Evolutionary conservation across 257 asterid species (phyloP).

Genomic region (Eustoma russellianum): DNA sequence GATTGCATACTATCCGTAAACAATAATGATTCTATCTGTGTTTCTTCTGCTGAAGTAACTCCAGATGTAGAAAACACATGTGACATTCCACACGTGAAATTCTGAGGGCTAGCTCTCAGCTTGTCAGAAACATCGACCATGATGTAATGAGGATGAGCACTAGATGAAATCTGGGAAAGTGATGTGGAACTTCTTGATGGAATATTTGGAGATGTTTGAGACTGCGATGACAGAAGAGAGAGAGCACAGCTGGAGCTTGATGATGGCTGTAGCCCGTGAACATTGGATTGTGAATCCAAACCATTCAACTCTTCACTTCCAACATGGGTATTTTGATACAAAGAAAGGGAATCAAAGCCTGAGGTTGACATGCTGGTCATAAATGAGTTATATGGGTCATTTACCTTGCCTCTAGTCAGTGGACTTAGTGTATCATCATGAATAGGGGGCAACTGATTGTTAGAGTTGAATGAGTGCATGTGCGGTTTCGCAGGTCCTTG

Average conservation of each 20-base stretch:
- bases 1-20: constrained; percentile 13
- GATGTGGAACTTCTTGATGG: constrained; percentile 12
- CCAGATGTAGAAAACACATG: constrained; percentile 15
- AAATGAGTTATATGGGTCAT: constrained; percentile 9
- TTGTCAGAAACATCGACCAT: constrained; percentile 17
- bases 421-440: constrained; percentile 7
- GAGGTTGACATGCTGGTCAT: constrained; percentile 11
- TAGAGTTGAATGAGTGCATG: constrained; percentile 10
- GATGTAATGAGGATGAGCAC: constrained; percentile 15
- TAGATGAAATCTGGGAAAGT: constrained; percentile 15
- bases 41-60: constrained; percentile 16
- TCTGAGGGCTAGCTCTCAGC: constrained; percentile 19
- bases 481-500: constrained; percentile 9
- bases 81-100: constrained; percentile 15
- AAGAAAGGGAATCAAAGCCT: constrained; percentile 15
- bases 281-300: constrained; percentile 15
- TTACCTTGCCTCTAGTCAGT: constrained; percentile 10
- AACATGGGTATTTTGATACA: constrained; percentile 12
- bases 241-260: constrained; percentile 35
- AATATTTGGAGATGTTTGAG: constrained; percentile 21
- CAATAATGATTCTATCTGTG: constrained; percentile 22
- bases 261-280: constrained; percentile 21
- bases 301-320: constrained; percentile 18
- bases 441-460: constrained; percentile 3
- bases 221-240: constrained; percentile 41